phyloP scores from a whole-genome alignment of 1,284 basidiomycete genomes.

The Ganoderma lucidum region DNA sequence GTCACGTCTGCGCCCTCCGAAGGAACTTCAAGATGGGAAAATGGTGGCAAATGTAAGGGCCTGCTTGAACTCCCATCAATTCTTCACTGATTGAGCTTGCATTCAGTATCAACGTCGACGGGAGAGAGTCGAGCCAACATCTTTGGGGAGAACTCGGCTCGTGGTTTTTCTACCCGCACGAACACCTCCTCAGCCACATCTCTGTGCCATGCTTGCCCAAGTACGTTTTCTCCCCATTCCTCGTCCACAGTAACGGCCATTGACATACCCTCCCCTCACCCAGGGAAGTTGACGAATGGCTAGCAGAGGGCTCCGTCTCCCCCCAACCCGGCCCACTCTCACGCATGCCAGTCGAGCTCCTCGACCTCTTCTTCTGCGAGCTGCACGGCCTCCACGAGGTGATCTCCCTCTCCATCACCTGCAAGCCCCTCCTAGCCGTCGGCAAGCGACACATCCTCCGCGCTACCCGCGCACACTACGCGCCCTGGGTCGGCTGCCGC shows the following conservation, averaged over 20 bases:
- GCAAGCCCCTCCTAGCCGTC: constrained; percentile 18
- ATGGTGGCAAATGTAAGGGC: constrained; percentile 20
- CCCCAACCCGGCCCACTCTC: constrained; percentile 12
- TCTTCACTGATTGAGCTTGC: not conserved
- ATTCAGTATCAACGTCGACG: constrained; percentile 18
- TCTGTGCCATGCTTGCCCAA: constrained; percentile 14
- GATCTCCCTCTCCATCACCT: constrained; percentile 22
- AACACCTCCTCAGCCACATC: constrained; percentile 14
- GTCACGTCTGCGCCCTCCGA: not conserved
- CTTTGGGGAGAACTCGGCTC: constrained; percentile 16
- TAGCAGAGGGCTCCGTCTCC: constrained; percentile 5
- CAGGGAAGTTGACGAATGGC: constrained; percentile 19
- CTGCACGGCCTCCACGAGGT: constrained; percentile 13
- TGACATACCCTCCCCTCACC: too few relatives aligned
- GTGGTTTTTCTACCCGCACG: constrained; percentile 23
- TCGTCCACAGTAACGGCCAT: too few relatives aligned
- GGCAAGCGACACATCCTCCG: constrained; percentile 23
- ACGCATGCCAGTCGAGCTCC: constrained; percentile 13
- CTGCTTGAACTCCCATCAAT: not conserved
- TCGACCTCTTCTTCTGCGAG: constrained; percentile 16
- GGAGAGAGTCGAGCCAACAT: constrained; percentile 14
- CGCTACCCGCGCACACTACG: constrained; percentile 17
- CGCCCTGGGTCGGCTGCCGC: constrained; percentile 20
- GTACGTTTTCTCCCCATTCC: not conserved
- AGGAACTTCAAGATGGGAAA: constrained; percentile 7